Percentiles rank a stretch among this genome's conserved stretches.
These are phyloP conservation scores for Lunasporangiospora selenospora DNA, from an alignment of 192 early-diverging fungal genomes.

Conservation along the genomic window DNA sequence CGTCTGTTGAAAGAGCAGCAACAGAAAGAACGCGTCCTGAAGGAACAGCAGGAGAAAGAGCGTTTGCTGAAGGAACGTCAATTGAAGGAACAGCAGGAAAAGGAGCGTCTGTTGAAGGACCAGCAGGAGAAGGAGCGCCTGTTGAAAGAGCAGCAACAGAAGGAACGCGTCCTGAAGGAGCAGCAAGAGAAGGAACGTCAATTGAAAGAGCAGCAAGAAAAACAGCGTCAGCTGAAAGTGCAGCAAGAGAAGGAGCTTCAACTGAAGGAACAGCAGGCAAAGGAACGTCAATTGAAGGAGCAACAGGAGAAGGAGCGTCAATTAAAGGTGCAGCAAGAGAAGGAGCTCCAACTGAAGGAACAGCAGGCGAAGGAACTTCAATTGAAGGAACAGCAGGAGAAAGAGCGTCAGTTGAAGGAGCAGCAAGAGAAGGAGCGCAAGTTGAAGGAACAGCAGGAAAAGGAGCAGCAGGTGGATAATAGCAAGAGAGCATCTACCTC, in stretches of 20 bases:
- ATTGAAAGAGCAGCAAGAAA: conserved; percentile 22
- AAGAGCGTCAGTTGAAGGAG: conserved; percentile 1
- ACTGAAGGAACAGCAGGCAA: conserved; percentile 9
- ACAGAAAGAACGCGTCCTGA: conserved; percentile 9
- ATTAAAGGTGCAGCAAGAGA: background rate
- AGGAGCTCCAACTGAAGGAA: conserved; percentile 13
- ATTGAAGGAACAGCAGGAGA: conserved; percentile 2
- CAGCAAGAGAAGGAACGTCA: conserved; percentile 9
- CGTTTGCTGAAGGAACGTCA: conserved; percentile 1
- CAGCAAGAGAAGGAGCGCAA: conserved; percentile 7
- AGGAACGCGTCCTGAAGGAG: conserved; percentile 10
- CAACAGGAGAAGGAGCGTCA: conserved; percentile 2
- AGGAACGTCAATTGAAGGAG: conserved; percentile 6
- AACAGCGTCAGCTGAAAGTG: conserved; percentile 8
- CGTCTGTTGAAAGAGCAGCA: conserved; percentile 14
- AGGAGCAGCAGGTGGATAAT: background rate
- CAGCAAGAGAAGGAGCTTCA: conserved; percentile 22
- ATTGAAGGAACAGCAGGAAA: conserved; percentile 23
- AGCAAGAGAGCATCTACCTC: background rate
- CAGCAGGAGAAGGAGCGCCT: conserved; percentile 22
- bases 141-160: conserved; percentile 5
- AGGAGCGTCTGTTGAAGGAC: conserved; percentile 11
- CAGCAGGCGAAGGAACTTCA: conserved; percentile 25
- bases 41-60: conserved; percentile 23
- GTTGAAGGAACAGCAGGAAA: background rate